Base-by-base conservation (phyloP, 768 basidiomycete species). In the Cyclocybe aegerita region DNA sequence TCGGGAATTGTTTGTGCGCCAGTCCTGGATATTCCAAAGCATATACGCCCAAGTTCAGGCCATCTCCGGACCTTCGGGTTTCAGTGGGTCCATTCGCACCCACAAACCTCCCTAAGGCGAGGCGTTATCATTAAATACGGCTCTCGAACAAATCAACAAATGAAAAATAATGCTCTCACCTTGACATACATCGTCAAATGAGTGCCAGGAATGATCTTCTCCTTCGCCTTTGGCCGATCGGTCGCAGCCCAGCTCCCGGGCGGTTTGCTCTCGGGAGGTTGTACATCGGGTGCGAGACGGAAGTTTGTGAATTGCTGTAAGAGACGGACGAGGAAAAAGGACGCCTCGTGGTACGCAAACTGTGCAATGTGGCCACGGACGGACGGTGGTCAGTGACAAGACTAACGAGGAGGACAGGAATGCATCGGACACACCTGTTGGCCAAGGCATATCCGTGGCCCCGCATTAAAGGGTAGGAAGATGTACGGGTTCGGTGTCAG, bases 281-380 rank as follows among this genome's bases (percentile, higher is more conserved):
- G 74, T 1, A 69, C 70, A 0, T 73, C 73, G 33, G 59, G 58
- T 33, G 68, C 75, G 8, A 80, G 61, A 23, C 39, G 31, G 42
- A 55, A 51, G n/a, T 34, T 32, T 8, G 69, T 69, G 60, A 81
- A 80, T 8, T 56, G 57, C 60, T 85, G 82, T 9, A 85, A 58
- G 3, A 83, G 62, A 7, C 76, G 69, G 43, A 80, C 68, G 29
- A 83, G 65, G 64, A 81, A 77, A 63, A 77, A 82, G 0, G 79
- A 80, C 3, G 72, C 60, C 57, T 80, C 79, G 53, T 80, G 77
- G 61, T 83, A 82, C 10, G 82, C 82, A 56, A 65, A 67, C 82
- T 78, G 37, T 81, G 60, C 71, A 79, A 81, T 4, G 80, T 23
- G 23, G 23, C 23, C 23, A 23, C 23, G 23, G 69, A 56, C 78